Evolutionary conservation across 495 filamentous ascomycete genomes (phyloP).

Genomic region (Coniosporium apollinis): DNA sequence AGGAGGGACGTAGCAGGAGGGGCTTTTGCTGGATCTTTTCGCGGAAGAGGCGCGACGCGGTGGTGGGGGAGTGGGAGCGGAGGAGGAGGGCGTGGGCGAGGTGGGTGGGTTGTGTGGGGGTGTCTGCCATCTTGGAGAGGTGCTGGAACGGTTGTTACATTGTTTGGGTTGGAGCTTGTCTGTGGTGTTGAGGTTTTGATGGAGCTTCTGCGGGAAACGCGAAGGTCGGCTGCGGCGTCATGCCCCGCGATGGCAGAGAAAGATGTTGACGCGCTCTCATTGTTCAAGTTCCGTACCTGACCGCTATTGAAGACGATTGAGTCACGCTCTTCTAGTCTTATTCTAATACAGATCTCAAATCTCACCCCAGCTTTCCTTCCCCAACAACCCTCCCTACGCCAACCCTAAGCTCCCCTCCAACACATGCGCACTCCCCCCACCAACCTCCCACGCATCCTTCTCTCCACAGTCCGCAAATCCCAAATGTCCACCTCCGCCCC

Average conservation of each 20-base stretch:
- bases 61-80: slow-evolving; percentile 56
- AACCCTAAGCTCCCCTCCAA: too few species aligned
- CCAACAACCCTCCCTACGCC: too few species aligned
- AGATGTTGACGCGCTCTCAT: too few species aligned
- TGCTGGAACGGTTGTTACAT: slow-evolving; percentile 5
- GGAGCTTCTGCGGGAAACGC: too few species aligned
- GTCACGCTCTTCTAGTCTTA: slow-evolving; percentile 6
- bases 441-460: slow-evolving; percentile 3
- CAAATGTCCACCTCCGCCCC: slow-evolving; percentile 24
- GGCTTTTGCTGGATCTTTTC: slow-evolving; percentile 73
- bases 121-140: neutral
- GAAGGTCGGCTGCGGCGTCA: too few species aligned
- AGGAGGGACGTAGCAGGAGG: slow-evolving; percentile 59
- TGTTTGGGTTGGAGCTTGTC: too few species aligned
- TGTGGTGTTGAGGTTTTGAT: too few species aligned
- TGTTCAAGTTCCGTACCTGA: neutral
- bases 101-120: slow-evolving; percentile 17
- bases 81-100: slow-evolving; percentile 52
- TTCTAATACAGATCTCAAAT: too few species aligned
- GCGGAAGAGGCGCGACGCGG: slow-evolving; percentile 50
- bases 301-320: slow-evolving; percentile 5
- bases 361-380: too few species aligned
- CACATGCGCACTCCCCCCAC: too few species aligned
- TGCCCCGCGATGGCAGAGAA: too few species aligned
- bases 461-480: slow-evolving; percentile 7